Evolutionary conservation across 2,329 filamentous ascomycete genomes (phyloP), one percentile per base, ranked within the genome.

Genomic region (Scedosporium boydii): DNA sequence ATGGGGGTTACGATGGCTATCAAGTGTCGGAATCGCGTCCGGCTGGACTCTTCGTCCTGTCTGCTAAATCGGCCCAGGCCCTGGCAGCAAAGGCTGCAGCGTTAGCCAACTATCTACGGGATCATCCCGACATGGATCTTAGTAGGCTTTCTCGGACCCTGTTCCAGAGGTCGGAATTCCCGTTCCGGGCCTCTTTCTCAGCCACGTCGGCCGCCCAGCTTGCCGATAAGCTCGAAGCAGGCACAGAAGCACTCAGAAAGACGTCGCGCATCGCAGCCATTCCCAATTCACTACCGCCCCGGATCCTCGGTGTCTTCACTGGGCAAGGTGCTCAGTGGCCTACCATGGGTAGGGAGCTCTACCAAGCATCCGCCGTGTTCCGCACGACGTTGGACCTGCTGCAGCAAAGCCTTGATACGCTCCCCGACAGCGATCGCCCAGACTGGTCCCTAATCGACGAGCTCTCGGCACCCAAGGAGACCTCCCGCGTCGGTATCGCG

Each of bases 401-500:
- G 18, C 18, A 53, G 9, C 7, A 7, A 26, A 21, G 16, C 23
- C 48, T 53, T 16, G 48, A 18, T 18, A 26, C 18, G 18, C 48
- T 53, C 48, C 18, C 18, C 9, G 10, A 38, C 34, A 10, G 34
- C 9, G 48, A 38, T 38, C 34, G 34, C 34, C 34, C 48, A 7
- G 48, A 53, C 23, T 60, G 38, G 38, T 12, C 21, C 18, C 18
- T 60, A 7, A 41, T 60, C 6, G 58, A 60, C 10, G 58, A 60
- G 16, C 44, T 64, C n/a, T 9, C 64, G 48, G 62, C 66, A 23
- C 65, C 69, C 58, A 38, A 68, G 14, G 12, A 58, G 4, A 61
- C 61, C 27, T 29, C 65, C 2, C 64, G 62, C 4, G 62, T 71
- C 10, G 62, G 69, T n/a, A 63, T 67, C 10, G 67, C 72, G 1